Evolutionary conservation across 495 filamentous ascomycete genomes (phyloP), one percentile per base, ranked within the genome.

Genomic region (Trichodelitschia bisporula): DNA sequence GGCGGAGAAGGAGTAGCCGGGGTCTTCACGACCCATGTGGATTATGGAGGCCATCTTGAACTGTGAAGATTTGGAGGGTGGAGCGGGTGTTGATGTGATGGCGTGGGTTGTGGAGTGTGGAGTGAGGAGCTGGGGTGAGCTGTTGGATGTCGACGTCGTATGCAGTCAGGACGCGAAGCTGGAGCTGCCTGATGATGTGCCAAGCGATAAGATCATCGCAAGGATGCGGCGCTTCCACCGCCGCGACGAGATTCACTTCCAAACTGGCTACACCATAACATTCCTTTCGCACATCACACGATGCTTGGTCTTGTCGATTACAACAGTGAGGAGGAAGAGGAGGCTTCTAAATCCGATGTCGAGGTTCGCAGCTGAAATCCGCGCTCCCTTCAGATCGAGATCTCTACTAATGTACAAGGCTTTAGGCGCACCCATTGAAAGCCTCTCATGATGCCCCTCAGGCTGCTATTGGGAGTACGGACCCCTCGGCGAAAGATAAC

Each of bases 1-100:
- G 27, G 39, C 53, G 19, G 57, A 48, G 56, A 72, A 75, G 43
- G 67, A 72, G 47, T 69, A 76, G 48, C 64, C 55, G 31, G 51
- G 51, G 15, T 34, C 44, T 19, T 36, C 21, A n/a, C 6, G n/a
- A n/a, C n/a, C n/a, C n/a, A n/a, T n/a, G 6, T 24, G 21, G 21
- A 24, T 6, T 6, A 24, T 34, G 19, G 3, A 46, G 19, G 4
- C 45, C 42, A 15, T n/a, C 8, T 25, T 25, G 21, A 8, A 33
- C 19, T 35, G 34, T 31, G 19, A 43, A 35, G 21, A 25, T 25
- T 25, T 25, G 21, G 21, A 25, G 21, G 8, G 12, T 25, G 21
- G 8, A 25, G 8, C 21, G 21, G 12, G 21, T 25, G 21, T 25
- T 25, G 21, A 12, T 8, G 21, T 8, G 8, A 8, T 12, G 21